A percentile compares a stretch with the other conserved stretches of the same genome.
Conservation (phyloP, 768 basidiomycete species). For the Termitomyces sp. region DNA sequence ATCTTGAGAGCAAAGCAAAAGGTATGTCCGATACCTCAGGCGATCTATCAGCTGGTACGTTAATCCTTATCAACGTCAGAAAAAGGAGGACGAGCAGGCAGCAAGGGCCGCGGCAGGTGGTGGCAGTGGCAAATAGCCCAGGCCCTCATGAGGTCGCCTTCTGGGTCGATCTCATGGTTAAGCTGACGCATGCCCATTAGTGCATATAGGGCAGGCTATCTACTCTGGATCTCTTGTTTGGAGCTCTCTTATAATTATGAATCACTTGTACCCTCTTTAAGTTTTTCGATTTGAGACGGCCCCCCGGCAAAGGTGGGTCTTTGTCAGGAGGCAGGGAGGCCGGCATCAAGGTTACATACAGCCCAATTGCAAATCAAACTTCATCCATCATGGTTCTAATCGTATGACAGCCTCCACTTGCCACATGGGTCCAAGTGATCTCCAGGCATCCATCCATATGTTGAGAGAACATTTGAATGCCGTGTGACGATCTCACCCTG, state of each 20-base stretch:
- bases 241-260: background rate
- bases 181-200: background rate
- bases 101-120: constrained; percentile 22
- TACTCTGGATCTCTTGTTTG: background rate
- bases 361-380: background rate
- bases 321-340: constrained; percentile 3
- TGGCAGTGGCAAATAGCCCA: constrained; percentile 34
- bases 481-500: constrained; percentile 10
- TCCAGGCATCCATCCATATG: constrained; percentile 2
- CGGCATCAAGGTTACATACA: background rate
- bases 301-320: background rate
- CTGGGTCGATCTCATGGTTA: constrained; percentile 9
- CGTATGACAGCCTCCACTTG: background rate
- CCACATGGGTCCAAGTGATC: constrained; percentile 10
- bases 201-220: background rate
- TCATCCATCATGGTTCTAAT: background rate
- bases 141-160: constrained; percentile 16
- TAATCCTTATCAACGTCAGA: constrained; percentile 29
- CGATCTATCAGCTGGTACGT: constrained; percentile 4
- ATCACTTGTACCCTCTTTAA: background rate
- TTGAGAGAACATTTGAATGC: constrained; percentile 3
- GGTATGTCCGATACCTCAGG: constrained; percentile 36
- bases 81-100: constrained; percentile 52
- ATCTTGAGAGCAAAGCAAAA: constrained; percentile 76
- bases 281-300: background rate